These are phyloP conservation scores for Musa troglodytarum DNA, from an alignment of 176 grass and related monocot genomes.

Conservation along the genomic window DNA sequence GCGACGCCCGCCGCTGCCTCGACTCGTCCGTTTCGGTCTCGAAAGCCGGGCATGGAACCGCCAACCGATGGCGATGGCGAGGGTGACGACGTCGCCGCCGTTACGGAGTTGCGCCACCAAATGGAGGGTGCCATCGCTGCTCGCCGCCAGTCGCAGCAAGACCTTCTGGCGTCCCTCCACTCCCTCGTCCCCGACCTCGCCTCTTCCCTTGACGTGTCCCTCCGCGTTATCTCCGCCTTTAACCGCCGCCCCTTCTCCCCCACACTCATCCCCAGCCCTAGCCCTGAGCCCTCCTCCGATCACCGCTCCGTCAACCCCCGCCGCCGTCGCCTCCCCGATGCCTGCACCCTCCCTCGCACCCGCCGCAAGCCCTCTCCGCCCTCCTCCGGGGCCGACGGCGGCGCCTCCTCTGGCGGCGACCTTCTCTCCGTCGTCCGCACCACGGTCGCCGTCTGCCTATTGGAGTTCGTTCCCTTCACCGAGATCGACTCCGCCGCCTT, in stretches of 20 bases:
- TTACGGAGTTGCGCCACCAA: slow-evolving; percentile 56
- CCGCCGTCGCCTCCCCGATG: slow-evolving; percentile 28
- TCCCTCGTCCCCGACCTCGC: slow-evolving; percentile 59
- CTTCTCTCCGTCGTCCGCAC: slow-evolving; percentile 60
- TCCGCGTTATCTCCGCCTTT: slow-evolving; percentile 75
- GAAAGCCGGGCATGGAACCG: slow-evolving; percentile 33
- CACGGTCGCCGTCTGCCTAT: slow-evolving; percentile 84
- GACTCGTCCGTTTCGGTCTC: neutral
- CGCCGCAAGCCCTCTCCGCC: slow-evolving; percentile 45
- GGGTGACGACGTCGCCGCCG: slow-evolving; percentile 47
- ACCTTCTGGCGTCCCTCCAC: slow-evolving; percentile 68
- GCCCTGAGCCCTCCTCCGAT: slow-evolving; percentile 18
- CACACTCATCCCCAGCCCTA: slow-evolving; percentile 14
- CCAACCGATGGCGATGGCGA: slow-evolving; percentile 26
- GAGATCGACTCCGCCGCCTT: slow-evolving; percentile 80
- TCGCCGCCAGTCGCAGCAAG: slow-evolving; percentile 60
- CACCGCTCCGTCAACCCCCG: slow-evolving; percentile 23
- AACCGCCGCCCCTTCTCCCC: slow-evolving; percentile 65
- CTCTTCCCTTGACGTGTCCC: slow-evolving; percentile 63
- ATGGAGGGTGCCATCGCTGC: slow-evolving; percentile 52
- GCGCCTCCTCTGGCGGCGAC: slow-evolving; percentile 22
- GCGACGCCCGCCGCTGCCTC: neutral
- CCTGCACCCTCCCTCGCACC: slow-evolving; percentile 32
- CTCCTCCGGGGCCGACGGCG: slow-evolving; percentile 23
- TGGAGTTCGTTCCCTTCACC: slow-evolving; percentile 66